phyloP scores from a whole-genome alignment of 768 basidiomycete species.

The Phaffia tasmanica region DNA sequence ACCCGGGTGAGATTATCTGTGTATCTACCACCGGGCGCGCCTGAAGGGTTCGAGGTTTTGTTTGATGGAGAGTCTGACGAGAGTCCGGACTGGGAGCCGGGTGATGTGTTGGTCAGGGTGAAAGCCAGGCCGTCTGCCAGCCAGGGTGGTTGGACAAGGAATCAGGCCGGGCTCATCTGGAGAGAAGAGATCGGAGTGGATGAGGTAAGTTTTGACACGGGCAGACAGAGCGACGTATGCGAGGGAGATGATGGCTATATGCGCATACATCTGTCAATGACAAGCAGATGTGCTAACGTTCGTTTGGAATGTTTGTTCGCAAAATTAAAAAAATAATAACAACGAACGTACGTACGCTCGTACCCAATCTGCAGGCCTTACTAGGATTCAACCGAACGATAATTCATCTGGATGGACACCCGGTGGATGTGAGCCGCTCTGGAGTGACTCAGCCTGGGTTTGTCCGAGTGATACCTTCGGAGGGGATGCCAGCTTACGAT shows the following conservation, averaged over 20 bases:
- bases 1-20: conserved; percentile 64
- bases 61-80: conserved; percentile 98
- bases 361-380: conserved; percentile 53
- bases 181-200: conserved; percentile 79
- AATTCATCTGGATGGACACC: conserved; percentile 81
- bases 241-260: too few species aligned
- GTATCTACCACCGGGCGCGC: conserved; percentile 74
- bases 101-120: conserved; percentile 80
- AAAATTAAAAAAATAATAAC: conserved; percentile 19
- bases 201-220: conserved; percentile 70
- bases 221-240: too few species aligned
- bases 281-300: conserved; percentile 1
- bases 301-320: not conserved
- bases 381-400: conserved; percentile 89
- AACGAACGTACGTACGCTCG: not conserved
- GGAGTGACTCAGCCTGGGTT: conserved; percentile 85
- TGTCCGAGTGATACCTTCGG: conserved; percentile 38
- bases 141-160: conserved; percentile 67
- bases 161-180: conserved; percentile 85
- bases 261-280: too few species aligned
- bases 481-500: conserved; percentile 37
- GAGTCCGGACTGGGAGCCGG: conserved; percentile 88
- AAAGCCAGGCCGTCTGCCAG: conserved; percentile 57
- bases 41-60: conserved; percentile 82
- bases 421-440: conserved; percentile 55